Evolutionary conservation across 805 yeast species (phyloP), one percentile per base, ranked within the genome.

Genomic region (Spencermartinsiella europaea): DNA sequence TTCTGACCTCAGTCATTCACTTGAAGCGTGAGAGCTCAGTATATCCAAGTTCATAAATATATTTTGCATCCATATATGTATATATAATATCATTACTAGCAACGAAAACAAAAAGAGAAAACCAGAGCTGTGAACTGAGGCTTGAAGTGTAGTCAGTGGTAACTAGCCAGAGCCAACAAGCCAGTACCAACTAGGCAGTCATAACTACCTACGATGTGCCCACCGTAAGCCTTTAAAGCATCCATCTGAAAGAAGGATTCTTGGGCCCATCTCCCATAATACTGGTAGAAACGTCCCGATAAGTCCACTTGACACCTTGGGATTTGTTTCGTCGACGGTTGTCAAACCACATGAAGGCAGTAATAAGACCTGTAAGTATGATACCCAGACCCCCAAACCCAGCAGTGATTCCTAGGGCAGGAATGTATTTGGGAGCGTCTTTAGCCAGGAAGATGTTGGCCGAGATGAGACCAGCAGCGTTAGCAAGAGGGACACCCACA

Each of bases 401-500:
- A 38, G 79, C 70, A 40, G 73, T 67, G 45, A 72, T 73, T 41
- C 69, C 65, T 33, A 77, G 66, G n/a, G 81, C 81, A 1, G 75
- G 76, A 37, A 57, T 64, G 53, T 75, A 77, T 34, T 69, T 72
- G 14, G 82, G 82, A 14, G 79, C 72, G 57, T 76, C 80, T 46
- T 70, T 68, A 8, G 74, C 55, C 47, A 75, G 63, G 60, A 77
- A 77, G 36, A 77, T 71, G 51, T 71, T 76, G 21, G 78, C 69
- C 3, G 81, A 70, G 40, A 77, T 73, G 47, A 77, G 70, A 46
- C 81, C 81, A 38, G 80, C 80, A 35, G 76, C 71, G 53, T 77
- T 77, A 17, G 80, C 81, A 46, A 76, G 66, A 2, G 80, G 80
- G 52, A 77, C 72, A 38, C 76, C 77, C 16, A 73, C 69, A 3